A percentile compares a stretch with the other conserved stretches of the same genome.
phyloP scores from a whole-genome alignment of 306 rosid genomes.

The Trichosanthes truncata region DNA sequence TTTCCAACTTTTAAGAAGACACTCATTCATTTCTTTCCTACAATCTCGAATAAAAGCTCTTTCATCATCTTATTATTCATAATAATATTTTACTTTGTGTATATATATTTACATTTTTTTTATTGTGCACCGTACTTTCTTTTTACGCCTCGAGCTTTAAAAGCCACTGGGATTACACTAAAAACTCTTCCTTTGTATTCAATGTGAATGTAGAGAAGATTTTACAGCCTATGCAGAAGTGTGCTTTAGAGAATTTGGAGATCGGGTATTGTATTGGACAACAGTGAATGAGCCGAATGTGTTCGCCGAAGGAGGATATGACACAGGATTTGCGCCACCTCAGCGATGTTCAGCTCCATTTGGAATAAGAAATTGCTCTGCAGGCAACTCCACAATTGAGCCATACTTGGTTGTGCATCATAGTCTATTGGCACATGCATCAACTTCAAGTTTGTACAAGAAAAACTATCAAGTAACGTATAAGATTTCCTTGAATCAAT shows the following conservation, averaged over 20 bases:
- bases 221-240: slow-evolving; percentile 52
- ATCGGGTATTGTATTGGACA: slow-evolving; percentile 45
- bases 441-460: slow-evolving; percentile 38
- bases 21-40: no score
- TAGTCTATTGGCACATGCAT: slow-evolving; percentile 30
- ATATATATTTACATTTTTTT: no score
- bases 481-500: neutral
- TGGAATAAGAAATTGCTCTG: slow-evolving; percentile 14
- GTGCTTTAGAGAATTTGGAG: slow-evolving; percentile 70
- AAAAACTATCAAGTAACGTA: slow-evolving; percentile 27
- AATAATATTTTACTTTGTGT: neutral
- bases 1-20: neutral
- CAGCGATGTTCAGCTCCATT: slow-evolving; percentile 48
- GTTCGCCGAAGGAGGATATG: slow-evolving; percentile 29
- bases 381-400: slow-evolving; percentile 51
- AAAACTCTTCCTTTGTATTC: no score
- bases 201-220: slow-evolving; percentile 68
- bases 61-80: no score
- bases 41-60: neutral
- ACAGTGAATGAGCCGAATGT: slow-evolving; percentile 59
- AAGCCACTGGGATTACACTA: no score
- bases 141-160: no score
- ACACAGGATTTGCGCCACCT: slow-evolving; percentile 38
- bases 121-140: no score
- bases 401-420: slow-evolving; percentile 53